A percentile compares a stretch with the other conserved stretches of the same genome.
phyloP scores from a whole-genome alignment of 495 filamentous ascomycete species.

The Massariosphaeria phaeospora region DNA sequence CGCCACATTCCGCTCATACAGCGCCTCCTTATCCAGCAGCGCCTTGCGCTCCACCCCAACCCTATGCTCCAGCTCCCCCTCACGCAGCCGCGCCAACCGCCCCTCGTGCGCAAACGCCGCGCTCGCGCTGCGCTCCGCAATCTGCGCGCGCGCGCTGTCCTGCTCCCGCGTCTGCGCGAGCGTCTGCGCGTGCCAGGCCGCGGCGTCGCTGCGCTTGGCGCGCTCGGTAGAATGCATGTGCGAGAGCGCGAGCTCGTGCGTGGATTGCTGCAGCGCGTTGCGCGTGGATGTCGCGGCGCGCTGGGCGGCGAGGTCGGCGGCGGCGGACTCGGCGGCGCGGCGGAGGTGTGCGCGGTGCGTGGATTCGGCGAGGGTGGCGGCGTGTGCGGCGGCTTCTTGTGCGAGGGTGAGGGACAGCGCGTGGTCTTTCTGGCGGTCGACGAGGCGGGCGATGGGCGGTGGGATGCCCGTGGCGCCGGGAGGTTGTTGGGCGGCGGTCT shows the following conservation, averaged over 20 bases:
- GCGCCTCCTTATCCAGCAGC: constrained; percentile 24
- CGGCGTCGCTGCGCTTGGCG: constrained; percentile 15
- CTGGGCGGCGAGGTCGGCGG: constrained; percentile 12
- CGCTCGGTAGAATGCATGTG: constrained; percentile 16
- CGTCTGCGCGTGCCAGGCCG: constrained; percentile 8
- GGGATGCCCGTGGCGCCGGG: constrained; percentile 22
- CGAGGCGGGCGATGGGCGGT: constrained; percentile 3
- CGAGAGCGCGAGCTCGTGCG: constrained; percentile 19
- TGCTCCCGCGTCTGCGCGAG: constrained; percentile 14
- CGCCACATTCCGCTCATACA: constrained; percentile 28
- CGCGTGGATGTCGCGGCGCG: constrained; percentile 2
- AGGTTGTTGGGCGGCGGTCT: constrained; percentile 19
- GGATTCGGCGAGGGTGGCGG: constrained; percentile 9
- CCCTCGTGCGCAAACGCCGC: constrained; percentile 1
- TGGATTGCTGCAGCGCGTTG: constrained; percentile 10
- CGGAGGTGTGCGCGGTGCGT: constrained; percentile 13
- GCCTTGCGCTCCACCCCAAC: constrained; percentile 13
- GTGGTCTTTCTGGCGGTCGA: constrained; percentile 25
- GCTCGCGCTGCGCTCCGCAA: constrained; percentile 16
- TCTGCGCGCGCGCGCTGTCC: constrained; percentile 11
- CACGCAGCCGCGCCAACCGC: not conserved
- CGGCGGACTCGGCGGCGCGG: constrained; percentile 12
- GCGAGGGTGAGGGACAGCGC: constrained; percentile 13
- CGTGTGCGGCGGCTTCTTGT: constrained; percentile 17
- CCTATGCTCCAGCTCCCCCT: constrained; percentile 19